Conservation (phyloP, 2,329 filamentous ascomycete genomes). For the Talaromyces funiculosus region DNA sequence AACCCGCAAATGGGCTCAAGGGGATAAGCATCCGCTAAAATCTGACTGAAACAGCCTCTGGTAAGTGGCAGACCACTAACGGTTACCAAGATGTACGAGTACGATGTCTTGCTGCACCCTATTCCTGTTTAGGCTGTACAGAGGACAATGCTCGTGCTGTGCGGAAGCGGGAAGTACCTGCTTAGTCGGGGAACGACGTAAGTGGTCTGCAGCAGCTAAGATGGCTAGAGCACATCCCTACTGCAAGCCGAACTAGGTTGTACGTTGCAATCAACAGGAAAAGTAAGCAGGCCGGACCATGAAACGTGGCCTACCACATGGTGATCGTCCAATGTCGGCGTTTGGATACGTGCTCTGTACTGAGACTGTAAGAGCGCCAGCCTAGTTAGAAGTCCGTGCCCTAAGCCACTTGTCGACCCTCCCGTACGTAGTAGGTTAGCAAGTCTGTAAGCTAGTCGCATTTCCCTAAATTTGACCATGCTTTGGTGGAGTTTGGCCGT, state of each 20-base stretch:
- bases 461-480: not conserved
- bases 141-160: not conserved
- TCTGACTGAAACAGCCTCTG: not conserved
- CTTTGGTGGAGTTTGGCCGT: slow-evolving; percentile 1
- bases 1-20: not conserved
- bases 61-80: not conserved
- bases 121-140: not conserved
- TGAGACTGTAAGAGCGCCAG: not conserved
- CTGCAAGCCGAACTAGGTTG: not conserved
- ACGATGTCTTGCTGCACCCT: not conserved
- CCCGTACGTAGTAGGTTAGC: too few species aligned
- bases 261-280: not conserved
- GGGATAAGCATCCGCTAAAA: not conserved
- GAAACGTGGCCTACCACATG: not conserved
- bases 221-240: not conserved
- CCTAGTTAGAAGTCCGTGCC: not conserved
- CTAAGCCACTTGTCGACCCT: not conserved
- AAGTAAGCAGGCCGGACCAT: not conserved
- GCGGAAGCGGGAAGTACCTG: slow-evolving; percentile 1
- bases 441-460: not conserved
- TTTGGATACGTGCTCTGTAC: not conserved
- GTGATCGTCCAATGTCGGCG: not conserved
- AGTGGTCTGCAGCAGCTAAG: not conserved
- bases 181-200: not conserved
- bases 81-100: not conserved